phyloP scores from a whole-genome alignment of 2,329 filamentous ascomycete genomes.

The Lasiodiplodia sp. region DNA sequence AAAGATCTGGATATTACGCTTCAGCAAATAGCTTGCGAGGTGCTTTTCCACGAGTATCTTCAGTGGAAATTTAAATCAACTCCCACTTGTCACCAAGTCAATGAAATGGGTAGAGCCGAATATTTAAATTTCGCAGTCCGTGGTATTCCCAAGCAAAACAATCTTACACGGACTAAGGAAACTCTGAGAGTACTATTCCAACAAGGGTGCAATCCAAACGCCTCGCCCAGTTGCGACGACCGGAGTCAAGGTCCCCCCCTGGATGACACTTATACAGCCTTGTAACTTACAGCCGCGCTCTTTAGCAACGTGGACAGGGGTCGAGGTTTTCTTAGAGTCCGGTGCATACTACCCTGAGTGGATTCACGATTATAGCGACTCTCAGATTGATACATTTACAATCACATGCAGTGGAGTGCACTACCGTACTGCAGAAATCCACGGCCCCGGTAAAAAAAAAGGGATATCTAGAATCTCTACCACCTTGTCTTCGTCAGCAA shows the following conservation, averaged over 20 bases:
- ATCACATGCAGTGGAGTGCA: not conserved
- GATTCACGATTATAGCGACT: not conserved
- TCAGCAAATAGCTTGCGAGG: too few species aligned
- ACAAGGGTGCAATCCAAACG: too few species aligned
- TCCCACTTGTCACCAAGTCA: too few species aligned
- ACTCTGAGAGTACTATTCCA: too few species aligned
- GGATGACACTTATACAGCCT: too few species aligned
- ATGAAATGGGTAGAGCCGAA: fast-evolving
- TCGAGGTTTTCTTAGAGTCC: not conserved
- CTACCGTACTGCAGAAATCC: not conserved
- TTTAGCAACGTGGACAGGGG: fast-evolving
- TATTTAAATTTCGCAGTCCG: fast-evolving
- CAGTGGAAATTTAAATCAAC: too few species aligned
- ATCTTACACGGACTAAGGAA: too few species aligned
- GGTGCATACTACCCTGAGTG: not conserved
- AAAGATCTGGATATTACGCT: too few species aligned
- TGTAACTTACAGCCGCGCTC: not conserved
- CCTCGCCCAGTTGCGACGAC: not conserved
- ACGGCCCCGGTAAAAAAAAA: not conserved
- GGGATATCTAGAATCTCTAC: not conserved
- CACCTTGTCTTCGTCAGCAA: not conserved
- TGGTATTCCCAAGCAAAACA: fast-evolving
- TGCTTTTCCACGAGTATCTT: too few species aligned
- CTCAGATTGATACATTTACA: not conserved
- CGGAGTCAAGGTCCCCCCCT: too few species aligned